Conservation (phyloP, 2,329 filamentous ascomycete genomes). For the Ophiocordyceps sinensis region DNA sequence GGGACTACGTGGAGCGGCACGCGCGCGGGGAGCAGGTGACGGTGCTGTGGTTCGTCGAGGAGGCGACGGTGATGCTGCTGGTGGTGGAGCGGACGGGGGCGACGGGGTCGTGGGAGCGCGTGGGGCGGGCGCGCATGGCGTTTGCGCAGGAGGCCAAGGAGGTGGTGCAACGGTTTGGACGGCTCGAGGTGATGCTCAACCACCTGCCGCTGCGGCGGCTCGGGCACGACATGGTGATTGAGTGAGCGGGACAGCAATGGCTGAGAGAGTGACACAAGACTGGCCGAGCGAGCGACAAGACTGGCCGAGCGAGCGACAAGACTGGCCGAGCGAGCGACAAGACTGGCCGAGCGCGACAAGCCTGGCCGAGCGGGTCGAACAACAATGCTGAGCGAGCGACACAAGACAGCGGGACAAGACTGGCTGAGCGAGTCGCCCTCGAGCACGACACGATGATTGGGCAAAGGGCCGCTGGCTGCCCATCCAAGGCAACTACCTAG, state of each 20-base stretch:
- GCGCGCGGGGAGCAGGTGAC: slow-evolving; percentile 21
- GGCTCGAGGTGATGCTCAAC: slow-evolving; percentile 16
- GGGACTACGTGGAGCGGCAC: slow-evolving; percentile 18
- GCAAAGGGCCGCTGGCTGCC: too few species aligned
- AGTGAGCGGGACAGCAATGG: slow-evolving; percentile 6
- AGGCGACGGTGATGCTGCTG: slow-evolving; percentile 17
- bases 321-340: too few species aligned
- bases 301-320: too few species aligned
- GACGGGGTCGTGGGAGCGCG: slow-evolving; percentile 15
- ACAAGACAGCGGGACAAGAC: too few species aligned
- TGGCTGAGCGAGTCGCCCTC: too few species aligned
- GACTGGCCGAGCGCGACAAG: too few species aligned
- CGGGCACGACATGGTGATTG: slow-evolving; percentile 18
- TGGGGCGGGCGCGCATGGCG: slow-evolving; percentile 20
- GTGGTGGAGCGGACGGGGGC: slow-evolving; percentile 14
- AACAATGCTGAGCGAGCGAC: too few species aligned
- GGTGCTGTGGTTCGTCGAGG: slow-evolving; percentile 20
- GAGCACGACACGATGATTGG: too few species aligned
- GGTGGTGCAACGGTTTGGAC: slow-evolving; percentile 14
- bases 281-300: too few species aligned
- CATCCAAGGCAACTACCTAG: too few species aligned
- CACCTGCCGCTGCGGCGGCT: slow-evolving; percentile 16
- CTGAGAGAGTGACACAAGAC: too few species aligned
- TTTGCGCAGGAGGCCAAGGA: slow-evolving; percentile 18
- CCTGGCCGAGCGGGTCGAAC: background rate